Evolutionary conservation across 306 rosid species (phyloP).

Genomic region (Lablab purpureus): DNA sequence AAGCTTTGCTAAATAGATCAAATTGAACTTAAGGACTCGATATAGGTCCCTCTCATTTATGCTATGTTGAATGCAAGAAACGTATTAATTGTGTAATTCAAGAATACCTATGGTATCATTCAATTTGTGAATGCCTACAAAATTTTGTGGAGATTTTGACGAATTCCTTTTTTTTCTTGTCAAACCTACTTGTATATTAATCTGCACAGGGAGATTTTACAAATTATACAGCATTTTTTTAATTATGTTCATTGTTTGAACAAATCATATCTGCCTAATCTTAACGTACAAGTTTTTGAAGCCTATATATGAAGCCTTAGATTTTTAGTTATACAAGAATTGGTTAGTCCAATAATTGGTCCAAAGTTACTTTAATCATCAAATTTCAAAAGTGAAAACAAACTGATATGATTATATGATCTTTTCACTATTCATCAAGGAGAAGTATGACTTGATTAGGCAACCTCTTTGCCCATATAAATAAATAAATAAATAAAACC

Average conservation of each 20-base stretch:
- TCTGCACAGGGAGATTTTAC: not conserved
- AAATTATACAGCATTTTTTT: not conserved
- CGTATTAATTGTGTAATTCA: too few relatives aligned
- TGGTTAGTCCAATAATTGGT: conserved; percentile 51
- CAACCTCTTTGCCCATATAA: not conserved
- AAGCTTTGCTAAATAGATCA: too few relatives aligned
- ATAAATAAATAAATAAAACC: not conserved
- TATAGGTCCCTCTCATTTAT: too few relatives aligned
- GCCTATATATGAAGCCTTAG: conserved; percentile 19
- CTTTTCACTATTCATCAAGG: conserved; percentile 40
- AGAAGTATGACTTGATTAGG: not conserved
- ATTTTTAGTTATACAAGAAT: conserved; percentile 14
- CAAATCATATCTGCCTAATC: conserved; percentile 13
- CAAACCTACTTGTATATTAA: not conserved
- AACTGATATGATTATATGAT: conserved; percentile 44
- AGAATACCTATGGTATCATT: too few relatives aligned
- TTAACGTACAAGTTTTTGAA: conserved; percentile 34
- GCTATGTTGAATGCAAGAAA: too few relatives aligned
- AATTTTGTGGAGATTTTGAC: too few relatives aligned
- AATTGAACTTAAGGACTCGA: too few relatives aligned
- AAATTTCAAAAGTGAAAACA: conserved; percentile 51
- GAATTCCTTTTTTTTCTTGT: not conserved
- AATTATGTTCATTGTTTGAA: too few relatives aligned
- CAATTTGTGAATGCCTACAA: too few relatives aligned
- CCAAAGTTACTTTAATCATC: conserved; percentile 55